Percentiles rank a stretch among this genome's conserved stretches.
These are phyloP conservation scores for Persicaria maculosa DNA, from an alignment of 148 eudicot genomes.

Conservation along the genomic window DNA sequence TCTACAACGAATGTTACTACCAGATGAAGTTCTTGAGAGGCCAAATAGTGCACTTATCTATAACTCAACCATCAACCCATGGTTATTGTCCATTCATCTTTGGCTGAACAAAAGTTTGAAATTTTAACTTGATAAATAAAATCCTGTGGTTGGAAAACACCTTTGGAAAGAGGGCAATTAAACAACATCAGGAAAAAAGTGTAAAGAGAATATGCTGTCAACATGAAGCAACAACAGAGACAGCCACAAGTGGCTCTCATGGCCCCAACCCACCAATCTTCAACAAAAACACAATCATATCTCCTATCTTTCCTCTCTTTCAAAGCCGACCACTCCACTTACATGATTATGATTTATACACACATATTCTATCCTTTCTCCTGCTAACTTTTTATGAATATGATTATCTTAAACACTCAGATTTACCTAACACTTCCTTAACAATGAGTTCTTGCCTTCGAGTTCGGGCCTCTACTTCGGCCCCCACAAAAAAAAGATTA, in stretches of 20 bases:
- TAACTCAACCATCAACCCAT: neutral
- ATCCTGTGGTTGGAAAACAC: slow-evolving; percentile 1
- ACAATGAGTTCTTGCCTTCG: too few species aligned
- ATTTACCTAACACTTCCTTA: neutral
- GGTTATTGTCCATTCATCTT: neutral
- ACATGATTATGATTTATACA: neutral
- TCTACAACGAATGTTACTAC: neutral
- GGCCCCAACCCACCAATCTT: slow-evolving; percentile 8
- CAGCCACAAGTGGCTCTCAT: slow-evolving; percentile 9
- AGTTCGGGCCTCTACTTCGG: too few species aligned
- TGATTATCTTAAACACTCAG: neutral
- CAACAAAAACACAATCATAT: slow-evolving; percentile 6
- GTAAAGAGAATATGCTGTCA: slow-evolving; percentile 1
- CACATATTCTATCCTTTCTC: neutral
- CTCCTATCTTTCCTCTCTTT: neutral
- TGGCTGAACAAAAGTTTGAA: neutral
- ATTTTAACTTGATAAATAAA: neutral
- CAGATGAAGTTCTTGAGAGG: neutral
- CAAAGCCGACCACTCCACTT: slow-evolving; percentile 9
- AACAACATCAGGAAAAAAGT: slow-evolving; percentile 1
- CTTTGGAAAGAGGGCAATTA: slow-evolving; percentile 3
- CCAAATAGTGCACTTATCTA: neutral
- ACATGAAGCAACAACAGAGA: neutral
- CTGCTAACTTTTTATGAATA: neutral
- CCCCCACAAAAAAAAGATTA: too few species aligned